Base-by-base conservation (phyloP, 352 stramenopile species). In the Phytophthora crassamura region DNA sequence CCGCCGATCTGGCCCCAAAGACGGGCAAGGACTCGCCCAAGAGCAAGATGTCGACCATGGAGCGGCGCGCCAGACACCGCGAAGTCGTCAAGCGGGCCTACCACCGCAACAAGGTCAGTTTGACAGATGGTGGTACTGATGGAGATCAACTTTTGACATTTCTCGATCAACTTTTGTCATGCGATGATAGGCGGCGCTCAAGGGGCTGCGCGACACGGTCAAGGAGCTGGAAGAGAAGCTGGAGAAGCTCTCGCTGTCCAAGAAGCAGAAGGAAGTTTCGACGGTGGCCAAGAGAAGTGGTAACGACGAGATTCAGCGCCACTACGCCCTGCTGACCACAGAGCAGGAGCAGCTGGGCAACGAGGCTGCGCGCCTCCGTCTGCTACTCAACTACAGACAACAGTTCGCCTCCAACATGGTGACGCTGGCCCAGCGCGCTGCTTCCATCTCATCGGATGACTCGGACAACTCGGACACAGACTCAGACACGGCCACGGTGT, bases 21-120 rank as follows among this genome's bases (percentile, higher is more conserved):
- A 30, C 36, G 14, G 50, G 36, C 1, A 64, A 63, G 34, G 43
- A 57, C 20, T 55, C 42, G 22, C 48, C 52, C 8, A 69, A 72
- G 49, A 57, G 38, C 0, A 89, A 89, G 42, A 70, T 86, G n/a
- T 83, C 76, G 36, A 53, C 79, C 2, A 68, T 74, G 7, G 81
- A 92, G 59, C 80, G 83, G 6, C 80, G 82, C 18, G 80, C 62
- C 34, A 71, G 82, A 57, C 84, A 92, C 46, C 75, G 84, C 30
- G 84, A 92, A 57, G 84, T 92, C 41, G 84, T 92, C 2, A 76
- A 81, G 20, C 84, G 84, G n/a, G 86, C 84, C 7, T 92, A 92
- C 50, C 81, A 92, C 33, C 77, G 84, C 42, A 92, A 84, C 55
- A 92, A 92, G 69, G 82, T 89, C 42, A 7, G 22, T 41, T 36